phyloP scores from a whole-genome alignment of 2,329 filamentous ascomycete species.

The Penicillium sp. region DNA sequence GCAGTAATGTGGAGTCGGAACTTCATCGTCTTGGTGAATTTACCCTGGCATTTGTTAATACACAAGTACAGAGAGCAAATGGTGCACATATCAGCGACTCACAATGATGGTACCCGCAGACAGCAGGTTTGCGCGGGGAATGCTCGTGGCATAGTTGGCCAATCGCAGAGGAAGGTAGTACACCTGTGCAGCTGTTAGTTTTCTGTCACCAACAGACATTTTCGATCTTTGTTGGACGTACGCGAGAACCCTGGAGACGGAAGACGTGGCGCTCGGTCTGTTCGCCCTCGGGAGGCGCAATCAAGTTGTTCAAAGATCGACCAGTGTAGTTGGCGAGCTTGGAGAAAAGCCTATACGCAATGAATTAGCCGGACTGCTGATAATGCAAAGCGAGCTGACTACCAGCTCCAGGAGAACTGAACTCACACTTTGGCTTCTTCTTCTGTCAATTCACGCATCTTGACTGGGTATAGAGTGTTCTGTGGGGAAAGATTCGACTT shows the following conservation, averaged over 20 bases:
- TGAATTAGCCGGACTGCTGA: conserved; percentile 67
- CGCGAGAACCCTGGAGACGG: conserved; percentile 76
- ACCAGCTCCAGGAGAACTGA: not conserved
- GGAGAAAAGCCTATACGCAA: conserved; percentile 34
- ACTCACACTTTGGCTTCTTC: conserved; percentile 51
- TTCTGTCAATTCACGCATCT: conserved; percentile 26
- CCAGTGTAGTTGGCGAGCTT: conserved; percentile 96
- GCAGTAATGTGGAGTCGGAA: conserved; percentile 92
- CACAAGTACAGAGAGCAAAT: not conserved
- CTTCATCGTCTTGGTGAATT: conserved; percentile 96
- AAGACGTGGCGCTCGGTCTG: conserved; percentile 83
- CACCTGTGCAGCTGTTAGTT: conserved; percentile 41
- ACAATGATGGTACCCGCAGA: conserved; percentile 81
- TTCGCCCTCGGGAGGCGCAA: conserved; percentile 69
- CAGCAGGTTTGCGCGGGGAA: conserved; percentile 79
- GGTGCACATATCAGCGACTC: not conserved
- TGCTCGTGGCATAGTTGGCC: conserved; percentile 86
- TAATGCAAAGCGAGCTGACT: conserved; percentile 51
- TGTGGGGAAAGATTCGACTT: not conserved
- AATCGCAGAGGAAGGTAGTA: conserved; percentile 91
- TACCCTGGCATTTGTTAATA: conserved; percentile 56
- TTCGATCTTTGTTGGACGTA: not conserved
- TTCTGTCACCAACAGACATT: not conserved
- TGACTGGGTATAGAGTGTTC: conserved; percentile 7
- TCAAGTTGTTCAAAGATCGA: conserved; percentile 80